These are phyloP conservation scores for Echria macrotheca DNA, from an alignment of 495 filamentous ascomycete species.

Conservation along the genomic window DNA sequence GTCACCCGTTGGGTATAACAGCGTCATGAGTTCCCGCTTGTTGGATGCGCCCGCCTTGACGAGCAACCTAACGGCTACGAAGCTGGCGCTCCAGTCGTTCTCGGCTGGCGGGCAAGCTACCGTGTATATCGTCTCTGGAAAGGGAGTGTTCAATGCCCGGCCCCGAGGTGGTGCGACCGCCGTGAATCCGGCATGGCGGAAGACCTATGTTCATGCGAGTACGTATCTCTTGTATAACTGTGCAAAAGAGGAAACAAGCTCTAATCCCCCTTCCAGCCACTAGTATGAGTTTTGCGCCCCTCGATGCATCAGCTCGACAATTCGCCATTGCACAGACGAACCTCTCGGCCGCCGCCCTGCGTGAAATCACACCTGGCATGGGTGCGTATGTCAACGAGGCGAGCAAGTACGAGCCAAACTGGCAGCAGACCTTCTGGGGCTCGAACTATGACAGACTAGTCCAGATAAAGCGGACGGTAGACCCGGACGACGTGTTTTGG, in stretches of 20 bases:
- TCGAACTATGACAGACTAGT: slow-evolving; percentile 32
- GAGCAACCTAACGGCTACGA: slow-evolving; percentile 18
- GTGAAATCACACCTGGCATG: slow-evolving; percentile 26
- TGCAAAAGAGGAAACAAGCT: not conserved
- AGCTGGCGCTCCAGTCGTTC: slow-evolving; percentile 20
- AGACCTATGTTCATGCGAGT: slow-evolving; percentile 38
- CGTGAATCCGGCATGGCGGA: slow-evolving; percentile 52
- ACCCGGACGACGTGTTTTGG: slow-evolving; percentile 52
- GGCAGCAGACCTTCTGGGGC: slow-evolving; percentile 40
- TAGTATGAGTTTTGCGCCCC: slow-evolving; percentile 32
- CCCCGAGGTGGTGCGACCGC: slow-evolving; percentile 34
- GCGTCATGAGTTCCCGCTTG: slow-evolving; percentile 35
- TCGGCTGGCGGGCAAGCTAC: slow-evolving; percentile 5
- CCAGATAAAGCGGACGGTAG: slow-evolving; percentile 42
- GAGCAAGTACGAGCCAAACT: slow-evolving; percentile 37
- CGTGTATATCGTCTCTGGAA: slow-evolving; percentile 28
- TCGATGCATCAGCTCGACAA: slow-evolving; percentile 32
- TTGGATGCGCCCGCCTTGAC: slow-evolving; percentile 28
- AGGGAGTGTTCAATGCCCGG: slow-evolving; percentile 33
- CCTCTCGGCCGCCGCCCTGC: slow-evolving; percentile 34
- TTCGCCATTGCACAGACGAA: slow-evolving; percentile 39
- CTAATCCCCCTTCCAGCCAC: slow-evolving; percentile 7
- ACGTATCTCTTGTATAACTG: slow-evolving; percentile 1
- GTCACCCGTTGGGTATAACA: slow-evolving; percentile 29
- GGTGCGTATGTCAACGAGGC: slow-evolving; percentile 38